A percentile compares a stretch with the other conserved stretches of the same genome.
phyloP scores from a whole-genome alignment of 441 rosid genomes.

The Cnidoscolus chayamansa region DNA sequence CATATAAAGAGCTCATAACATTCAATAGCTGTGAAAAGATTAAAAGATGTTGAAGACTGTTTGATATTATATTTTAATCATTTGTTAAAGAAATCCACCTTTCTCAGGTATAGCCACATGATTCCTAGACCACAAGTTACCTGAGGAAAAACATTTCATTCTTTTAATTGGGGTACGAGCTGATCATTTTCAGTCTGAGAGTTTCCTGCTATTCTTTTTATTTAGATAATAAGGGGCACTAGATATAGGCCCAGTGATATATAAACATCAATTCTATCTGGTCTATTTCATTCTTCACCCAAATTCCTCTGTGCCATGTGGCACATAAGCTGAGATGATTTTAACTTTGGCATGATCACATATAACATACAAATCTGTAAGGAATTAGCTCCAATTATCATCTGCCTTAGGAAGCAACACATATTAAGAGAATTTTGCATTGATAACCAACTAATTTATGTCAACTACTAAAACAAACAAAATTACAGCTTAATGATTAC shows the following conservation, averaged over 20 bases:
- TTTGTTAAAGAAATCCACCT: neutral
- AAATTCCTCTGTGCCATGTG: neutral
- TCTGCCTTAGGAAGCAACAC: neutral
- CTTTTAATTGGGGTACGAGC: neutral
- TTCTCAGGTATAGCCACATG: neutral
- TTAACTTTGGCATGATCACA: neutral
- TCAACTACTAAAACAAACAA: neutral
- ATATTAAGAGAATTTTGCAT: neutral
- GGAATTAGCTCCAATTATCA: neutral
- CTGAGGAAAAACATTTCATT: neutral
- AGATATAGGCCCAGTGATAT: neutral
- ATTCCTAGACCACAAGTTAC: neutral
- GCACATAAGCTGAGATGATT: neutral
- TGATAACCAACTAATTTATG: neutral
- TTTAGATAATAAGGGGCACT: neutral
- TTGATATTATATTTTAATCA: neutral
- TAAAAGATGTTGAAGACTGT: neutral
- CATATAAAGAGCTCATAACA: neutral
- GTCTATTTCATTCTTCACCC: neutral
- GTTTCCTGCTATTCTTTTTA: neutral
- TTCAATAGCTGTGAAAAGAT: neutral
- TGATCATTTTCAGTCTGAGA: neutral
- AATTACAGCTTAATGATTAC: constrained; percentile 32
- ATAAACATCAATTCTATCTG: neutral
- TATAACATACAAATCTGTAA: neutral